These are phyloP conservation scores for Racocetra persica DNA, from an alignment of 371 early-diverging fungal genomes.

Conservation along the genomic window DNA sequence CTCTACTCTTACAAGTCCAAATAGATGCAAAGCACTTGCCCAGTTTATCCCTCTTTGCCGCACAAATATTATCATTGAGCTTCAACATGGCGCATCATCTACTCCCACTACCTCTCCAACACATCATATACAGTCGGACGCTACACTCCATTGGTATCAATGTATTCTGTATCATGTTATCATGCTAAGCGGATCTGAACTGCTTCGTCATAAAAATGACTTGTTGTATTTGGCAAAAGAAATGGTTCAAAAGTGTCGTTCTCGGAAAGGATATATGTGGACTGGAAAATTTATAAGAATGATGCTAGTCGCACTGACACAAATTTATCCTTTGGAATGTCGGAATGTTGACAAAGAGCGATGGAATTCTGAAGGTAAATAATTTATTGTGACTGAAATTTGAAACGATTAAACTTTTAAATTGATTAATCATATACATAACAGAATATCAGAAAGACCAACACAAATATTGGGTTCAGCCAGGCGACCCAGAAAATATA, in stretches of 20 bases:
- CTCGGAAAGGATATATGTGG: slow-evolving; percentile 76
- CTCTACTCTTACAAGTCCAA: slow-evolving; percentile 53
- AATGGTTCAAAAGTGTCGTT: slow-evolving; percentile 66
- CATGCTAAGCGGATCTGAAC: slow-evolving; percentile 58
- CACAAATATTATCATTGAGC: slow-evolving; percentile 66
- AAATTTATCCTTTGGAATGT: slow-evolving; percentile 63
- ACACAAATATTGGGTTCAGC: slow-evolving; percentile 81
- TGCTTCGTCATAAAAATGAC: slow-evolving; percentile 61
- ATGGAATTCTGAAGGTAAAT: slow-evolving; percentile 66
- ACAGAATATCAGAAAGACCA: slow-evolving; percentile 39
- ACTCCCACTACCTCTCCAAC: slow-evolving; percentile 61
- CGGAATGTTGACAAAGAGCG: slow-evolving; percentile 55
- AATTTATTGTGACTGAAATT: not conserved
- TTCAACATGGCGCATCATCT: slow-evolving; percentile 76
- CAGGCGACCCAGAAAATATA: slow-evolving; percentile 61
- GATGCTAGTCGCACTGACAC: slow-evolving; percentile 57
- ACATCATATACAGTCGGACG: slow-evolving; percentile 69
- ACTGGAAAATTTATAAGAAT: slow-evolving; percentile 65
- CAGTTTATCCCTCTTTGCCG: slow-evolving; percentile 68
- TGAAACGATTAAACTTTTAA: not conserved
- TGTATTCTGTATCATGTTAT: slow-evolving; percentile 66
- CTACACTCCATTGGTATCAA: slow-evolving; percentile 83
- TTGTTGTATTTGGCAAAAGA: slow-evolving; percentile 57
- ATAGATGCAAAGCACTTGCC: slow-evolving; percentile 62
- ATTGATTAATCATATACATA: too few species aligned